These are phyloP conservation scores for Blastomyces percursus DNA, from an alignment of 2,329 filamentous ascomycete genomes.

Conservation along the genomic window DNA sequence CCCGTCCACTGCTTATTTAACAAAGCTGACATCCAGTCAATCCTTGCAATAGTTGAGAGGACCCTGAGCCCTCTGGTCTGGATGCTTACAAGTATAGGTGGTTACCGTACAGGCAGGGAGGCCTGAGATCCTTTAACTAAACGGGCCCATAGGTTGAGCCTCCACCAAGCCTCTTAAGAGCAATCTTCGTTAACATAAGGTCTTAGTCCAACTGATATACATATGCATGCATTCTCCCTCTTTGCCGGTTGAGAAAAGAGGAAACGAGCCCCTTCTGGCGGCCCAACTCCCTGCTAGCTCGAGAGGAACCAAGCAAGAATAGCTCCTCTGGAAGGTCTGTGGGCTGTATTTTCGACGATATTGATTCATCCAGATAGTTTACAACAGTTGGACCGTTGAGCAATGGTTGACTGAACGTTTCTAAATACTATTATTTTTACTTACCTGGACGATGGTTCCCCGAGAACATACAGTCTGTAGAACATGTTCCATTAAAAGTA, in stretches of 20 bases:
- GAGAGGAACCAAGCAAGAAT: background rate
- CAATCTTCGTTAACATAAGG: background rate
- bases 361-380: background rate
- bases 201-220: too few relatives aligned
- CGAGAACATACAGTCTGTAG: fast-evolving
- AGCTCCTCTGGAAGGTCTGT: background rate
- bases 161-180: background rate
- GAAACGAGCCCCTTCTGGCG: background rate
- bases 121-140: too few relatives aligned
- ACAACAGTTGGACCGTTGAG: background rate
- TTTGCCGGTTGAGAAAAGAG: background rate
- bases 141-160: too few relatives aligned
- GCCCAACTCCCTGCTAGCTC: background rate
- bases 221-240: background rate
- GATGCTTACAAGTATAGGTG: background rate
- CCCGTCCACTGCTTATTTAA: background rate
- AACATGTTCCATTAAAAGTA: too few relatives aligned
- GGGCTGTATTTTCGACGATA: background rate
- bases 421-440: too few relatives aligned
- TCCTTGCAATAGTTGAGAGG: background rate
- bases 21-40: background rate
- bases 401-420: background rate
- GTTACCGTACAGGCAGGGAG: background rate
- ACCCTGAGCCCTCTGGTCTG: background rate
- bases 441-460: too few relatives aligned